These are phyloP conservation scores for Sapria himalayana DNA, from an alignment of 345 rosid species.

Conservation along the genomic window DNA sequence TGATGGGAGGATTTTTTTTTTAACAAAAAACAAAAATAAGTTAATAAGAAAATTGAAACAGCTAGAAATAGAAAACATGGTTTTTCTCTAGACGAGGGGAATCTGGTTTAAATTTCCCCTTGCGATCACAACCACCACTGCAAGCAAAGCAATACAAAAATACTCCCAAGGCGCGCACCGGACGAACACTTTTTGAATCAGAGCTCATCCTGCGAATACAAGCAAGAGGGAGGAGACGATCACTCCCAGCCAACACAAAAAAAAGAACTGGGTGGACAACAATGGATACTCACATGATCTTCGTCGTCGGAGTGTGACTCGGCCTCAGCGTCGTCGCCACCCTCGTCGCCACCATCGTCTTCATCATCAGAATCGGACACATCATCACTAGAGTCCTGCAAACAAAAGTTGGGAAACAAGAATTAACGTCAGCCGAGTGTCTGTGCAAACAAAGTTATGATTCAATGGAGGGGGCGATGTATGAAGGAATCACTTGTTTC, in stretches of 20 bases:
- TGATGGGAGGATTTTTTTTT: too few species aligned
- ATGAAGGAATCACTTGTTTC: constrained; percentile 23
- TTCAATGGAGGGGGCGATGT: background rate
- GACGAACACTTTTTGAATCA: too few species aligned
- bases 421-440: background rate
- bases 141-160: too few species aligned
- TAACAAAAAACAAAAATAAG: too few species aligned
- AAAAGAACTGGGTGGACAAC: constrained; percentile 7
- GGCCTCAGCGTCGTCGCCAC: constrained; percentile 22
- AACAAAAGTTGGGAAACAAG: background rate
- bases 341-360: constrained; percentile 22
- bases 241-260: constrained; percentile 29
- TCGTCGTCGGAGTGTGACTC: constrained; percentile 17
- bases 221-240: background rate
- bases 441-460: background rate
- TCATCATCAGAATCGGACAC: constrained; percentile 48
- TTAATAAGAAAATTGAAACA: too few species aligned
- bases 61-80: too few species aligned
- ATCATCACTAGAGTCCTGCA: constrained; percentile 50
- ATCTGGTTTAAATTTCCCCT: too few species aligned
- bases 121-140: too few species aligned
- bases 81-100: too few species aligned
- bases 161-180: too few species aligned
- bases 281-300: constrained; percentile 19
- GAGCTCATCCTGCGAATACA: constrained; percentile 55